Conservation (phyloP, 164 flowering plant genomes). For the Chimonanthus praecox region DNA sequence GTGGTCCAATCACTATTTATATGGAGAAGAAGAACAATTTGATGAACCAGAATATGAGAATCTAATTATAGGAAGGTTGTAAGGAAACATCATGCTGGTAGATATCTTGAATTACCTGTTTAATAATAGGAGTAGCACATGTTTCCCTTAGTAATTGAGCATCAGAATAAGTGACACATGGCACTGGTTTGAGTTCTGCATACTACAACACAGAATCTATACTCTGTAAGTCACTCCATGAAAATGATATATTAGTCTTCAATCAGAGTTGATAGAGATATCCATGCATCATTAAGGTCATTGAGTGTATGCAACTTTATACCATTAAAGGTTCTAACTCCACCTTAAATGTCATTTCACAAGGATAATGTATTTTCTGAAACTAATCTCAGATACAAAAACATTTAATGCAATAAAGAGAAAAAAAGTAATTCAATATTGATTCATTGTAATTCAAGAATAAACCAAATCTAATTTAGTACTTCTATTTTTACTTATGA, state of each 20-base stretch:
- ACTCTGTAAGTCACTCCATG: not conserved
- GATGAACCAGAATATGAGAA: not conserved
- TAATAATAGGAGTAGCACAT: constrained; percentile 80
- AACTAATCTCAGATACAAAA: too few species aligned
- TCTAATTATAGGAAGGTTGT: not conserved
- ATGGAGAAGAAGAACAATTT: not conserved
- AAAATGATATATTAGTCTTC: not conserved
- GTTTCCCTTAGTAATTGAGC: constrained; percentile 66
- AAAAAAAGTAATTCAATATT: too few species aligned
- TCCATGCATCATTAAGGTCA: not conserved
- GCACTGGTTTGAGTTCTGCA: constrained; percentile 97
- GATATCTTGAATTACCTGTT: constrained; percentile 49
- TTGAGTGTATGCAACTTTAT: not conserved
- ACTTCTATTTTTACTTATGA: too few species aligned
- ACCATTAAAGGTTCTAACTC: not conserved
- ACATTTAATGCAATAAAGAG: too few species aligned
- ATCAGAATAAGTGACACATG: constrained; percentile 84
- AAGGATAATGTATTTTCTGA: too few species aligned
- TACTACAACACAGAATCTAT: constrained; percentile 43
- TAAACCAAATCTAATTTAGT: too few species aligned
- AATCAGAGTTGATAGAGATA: not conserved
- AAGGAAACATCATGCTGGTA: not conserved
- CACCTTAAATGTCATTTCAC: too few species aligned
- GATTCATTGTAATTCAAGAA: too few species aligned
- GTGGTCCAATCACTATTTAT: not conserved